Conservation (phyloP, 805 yeast species). For the Candida ortonii region DNA sequence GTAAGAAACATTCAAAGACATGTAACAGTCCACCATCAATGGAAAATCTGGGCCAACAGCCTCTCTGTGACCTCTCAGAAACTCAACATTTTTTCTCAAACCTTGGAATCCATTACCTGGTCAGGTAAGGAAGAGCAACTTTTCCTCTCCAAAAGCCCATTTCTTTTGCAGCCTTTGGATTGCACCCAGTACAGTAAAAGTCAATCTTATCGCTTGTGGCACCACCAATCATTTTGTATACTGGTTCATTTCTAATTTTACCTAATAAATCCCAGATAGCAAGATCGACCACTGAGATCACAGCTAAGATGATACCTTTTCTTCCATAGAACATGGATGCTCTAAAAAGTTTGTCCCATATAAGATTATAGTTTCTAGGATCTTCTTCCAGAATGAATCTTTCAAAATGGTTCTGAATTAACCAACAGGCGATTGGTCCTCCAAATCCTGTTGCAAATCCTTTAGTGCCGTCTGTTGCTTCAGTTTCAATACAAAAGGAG, state of each 20-base stretch:
- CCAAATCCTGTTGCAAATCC: constrained; percentile 54
- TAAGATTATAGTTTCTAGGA: constrained; percentile 43
- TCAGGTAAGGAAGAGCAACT: constrained; percentile 48
- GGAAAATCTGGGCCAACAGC: constrained; percentile 52
- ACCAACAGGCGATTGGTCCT: constrained; percentile 50
- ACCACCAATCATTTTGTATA: constrained; percentile 51
- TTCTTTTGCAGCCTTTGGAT: constrained; percentile 45
- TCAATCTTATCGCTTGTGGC: constrained; percentile 43
- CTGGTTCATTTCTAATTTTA: constrained; percentile 48
- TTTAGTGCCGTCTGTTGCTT: constrained; percentile 46
- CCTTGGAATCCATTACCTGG: constrained; percentile 52
- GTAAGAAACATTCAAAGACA: constrained; percentile 48
- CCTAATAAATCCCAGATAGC: constrained; percentile 52
- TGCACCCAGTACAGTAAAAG: constrained; percentile 49
- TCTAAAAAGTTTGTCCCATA: constrained; percentile 50
- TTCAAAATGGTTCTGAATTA: constrained; percentile 43
- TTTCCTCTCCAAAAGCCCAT: constrained; percentile 56
- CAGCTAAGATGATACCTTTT: constrained; percentile 48
- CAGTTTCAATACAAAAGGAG: constrained; percentile 47
- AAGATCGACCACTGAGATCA: constrained; percentile 45
- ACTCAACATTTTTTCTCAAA: constrained; percentile 43
- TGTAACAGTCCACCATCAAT: constrained; percentile 52
- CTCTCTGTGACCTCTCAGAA: constrained; percentile 42
- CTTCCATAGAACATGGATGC: constrained; percentile 52
- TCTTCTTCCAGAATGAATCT: constrained; percentile 46